Conservation (phyloP, 306 rosid genomes). For the Prosopis cineraria region DNA sequence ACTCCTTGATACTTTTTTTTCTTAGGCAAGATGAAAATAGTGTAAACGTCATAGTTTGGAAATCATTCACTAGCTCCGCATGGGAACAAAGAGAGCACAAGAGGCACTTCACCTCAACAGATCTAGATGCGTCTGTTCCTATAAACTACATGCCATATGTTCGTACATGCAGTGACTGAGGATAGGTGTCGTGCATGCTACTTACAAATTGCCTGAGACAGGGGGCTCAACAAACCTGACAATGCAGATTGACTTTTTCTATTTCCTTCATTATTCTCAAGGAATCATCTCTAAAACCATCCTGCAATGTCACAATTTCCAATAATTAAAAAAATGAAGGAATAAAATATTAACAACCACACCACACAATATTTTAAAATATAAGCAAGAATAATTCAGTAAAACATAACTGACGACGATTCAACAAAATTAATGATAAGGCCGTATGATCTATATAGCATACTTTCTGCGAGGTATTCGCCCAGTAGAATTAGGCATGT, state of each 20-base stretch:
- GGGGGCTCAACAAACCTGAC: constrained; percentile 66
- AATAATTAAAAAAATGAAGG: background rate
- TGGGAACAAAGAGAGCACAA: background rate
- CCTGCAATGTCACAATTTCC: constrained; percentile 53
- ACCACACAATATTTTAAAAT: background rate
- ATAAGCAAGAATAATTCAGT: background rate
- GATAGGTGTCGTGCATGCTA: constrained; percentile 17
- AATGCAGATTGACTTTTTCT: constrained; percentile 52
- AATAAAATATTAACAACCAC: background rate
- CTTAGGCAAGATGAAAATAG: background rate
- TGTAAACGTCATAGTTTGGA: background rate
- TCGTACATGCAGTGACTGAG: background rate
- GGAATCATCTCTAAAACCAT: constrained; percentile 89
- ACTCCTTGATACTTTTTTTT: background rate
- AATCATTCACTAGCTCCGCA: background rate
- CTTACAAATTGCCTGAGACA: background rate
- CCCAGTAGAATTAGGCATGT: background rate
- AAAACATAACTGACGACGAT: background rate
- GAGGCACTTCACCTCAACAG: background rate
- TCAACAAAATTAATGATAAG: background rate
- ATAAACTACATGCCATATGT: background rate
- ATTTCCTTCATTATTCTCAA: constrained; percentile 79
- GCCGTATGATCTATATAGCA: background rate
- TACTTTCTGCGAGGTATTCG: background rate
- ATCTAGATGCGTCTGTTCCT: background rate